Evolutionary conservation across 805 yeast species (phyloP).

Genomic region (Kazachstania kunashirensis): DNA sequence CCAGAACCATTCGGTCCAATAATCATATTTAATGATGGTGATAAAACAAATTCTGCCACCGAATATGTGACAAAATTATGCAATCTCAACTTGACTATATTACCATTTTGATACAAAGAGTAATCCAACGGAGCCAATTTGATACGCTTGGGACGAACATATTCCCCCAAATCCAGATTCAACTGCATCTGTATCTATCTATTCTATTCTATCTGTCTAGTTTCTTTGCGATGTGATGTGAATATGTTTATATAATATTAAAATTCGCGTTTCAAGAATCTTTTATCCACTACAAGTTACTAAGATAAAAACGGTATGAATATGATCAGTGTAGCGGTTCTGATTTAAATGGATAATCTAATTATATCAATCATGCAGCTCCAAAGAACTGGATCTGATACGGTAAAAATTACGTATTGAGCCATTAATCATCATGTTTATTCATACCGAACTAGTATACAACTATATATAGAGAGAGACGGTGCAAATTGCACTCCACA

Average conservation of each 20-base stretch:
- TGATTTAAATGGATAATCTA: constrained; percentile 9
- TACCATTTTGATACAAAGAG: constrained; percentile 35
- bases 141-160: constrained; percentile 1
- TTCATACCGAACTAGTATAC: too few relatives aligned
- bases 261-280: background rate
- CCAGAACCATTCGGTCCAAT: constrained; percentile 98
- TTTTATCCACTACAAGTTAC: background rate
- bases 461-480: too few relatives aligned
- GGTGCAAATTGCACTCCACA: too few relatives aligned
- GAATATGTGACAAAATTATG: constrained; percentile 63
- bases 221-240: background rate
- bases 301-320: background rate
- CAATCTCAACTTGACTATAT: constrained; percentile 45
- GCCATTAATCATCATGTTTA: too few relatives aligned
- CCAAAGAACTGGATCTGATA: too few relatives aligned
- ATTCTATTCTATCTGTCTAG: background rate
- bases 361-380: too few relatives aligned
- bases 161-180: too few relatives aligned
- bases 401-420: too few relatives aligned
- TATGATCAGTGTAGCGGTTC: constrained; percentile 19
- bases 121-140: constrained; percentile 8
- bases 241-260: background rate
- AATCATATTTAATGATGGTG: constrained; percentile 81
- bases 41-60: constrained; percentile 59
- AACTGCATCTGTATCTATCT: too few relatives aligned